Conservation (phyloP, 345 rosid species). For the Jatropha curcas region DNA sequence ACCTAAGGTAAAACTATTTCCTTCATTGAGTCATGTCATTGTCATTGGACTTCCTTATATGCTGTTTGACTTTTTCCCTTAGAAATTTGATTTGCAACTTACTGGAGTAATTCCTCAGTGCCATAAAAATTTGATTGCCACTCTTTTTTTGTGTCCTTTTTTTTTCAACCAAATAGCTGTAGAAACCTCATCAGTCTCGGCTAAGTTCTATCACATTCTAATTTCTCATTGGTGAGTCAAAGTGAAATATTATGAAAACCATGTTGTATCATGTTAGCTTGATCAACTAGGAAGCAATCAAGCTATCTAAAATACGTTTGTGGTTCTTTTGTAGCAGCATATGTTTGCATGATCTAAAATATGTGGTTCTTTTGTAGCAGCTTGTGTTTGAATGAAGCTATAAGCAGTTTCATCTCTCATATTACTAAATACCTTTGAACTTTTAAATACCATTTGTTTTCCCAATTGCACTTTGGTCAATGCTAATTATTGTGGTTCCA, state of each 20-base stretch:
- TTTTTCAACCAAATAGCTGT: neutral
- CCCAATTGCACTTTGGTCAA: neutral
- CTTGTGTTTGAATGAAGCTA: neutral
- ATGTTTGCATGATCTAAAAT: neutral
- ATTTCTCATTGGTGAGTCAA: neutral
- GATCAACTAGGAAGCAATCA: neutral
- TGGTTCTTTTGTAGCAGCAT: neutral
- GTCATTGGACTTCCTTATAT: neutral
- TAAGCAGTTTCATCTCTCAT: neutral
- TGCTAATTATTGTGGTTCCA: too few relatives aligned
- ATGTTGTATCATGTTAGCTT: neutral
- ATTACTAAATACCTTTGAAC: neutral
- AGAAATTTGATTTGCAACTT: neutral
- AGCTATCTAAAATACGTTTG: neutral
- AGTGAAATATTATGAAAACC: neutral
- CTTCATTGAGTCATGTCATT: neutral
- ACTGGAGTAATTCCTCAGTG: neutral
- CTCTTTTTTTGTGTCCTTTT: neutral
- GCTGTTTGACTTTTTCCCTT: neutral
- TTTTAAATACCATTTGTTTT: too few relatives aligned
- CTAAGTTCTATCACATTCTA: neutral
- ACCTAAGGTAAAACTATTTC: slow-evolving; percentile 28
- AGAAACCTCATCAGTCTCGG: neutral
- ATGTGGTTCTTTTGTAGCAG: neutral
- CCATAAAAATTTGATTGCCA: neutral